phyloP scores from a whole-genome alignment of 2,329 filamentous ascomycete genomes.

The Cytospora schulzeri region DNA sequence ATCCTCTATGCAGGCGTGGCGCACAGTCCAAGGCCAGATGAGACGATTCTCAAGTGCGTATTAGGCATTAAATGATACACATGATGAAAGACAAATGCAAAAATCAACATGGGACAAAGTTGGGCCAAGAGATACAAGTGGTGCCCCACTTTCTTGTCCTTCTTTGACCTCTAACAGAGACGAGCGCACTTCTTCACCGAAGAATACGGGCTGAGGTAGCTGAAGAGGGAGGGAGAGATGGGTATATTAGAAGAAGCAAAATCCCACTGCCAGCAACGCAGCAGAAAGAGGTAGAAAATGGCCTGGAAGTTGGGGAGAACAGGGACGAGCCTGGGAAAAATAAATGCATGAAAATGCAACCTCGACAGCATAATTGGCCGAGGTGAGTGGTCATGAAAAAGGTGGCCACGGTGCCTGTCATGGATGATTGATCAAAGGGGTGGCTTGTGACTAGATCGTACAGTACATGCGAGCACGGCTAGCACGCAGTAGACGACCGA shows the following conservation, averaged over 20 bases:
- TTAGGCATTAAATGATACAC: conserved; percentile 22
- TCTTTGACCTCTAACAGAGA: conserved; percentile 15
- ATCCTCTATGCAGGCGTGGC: conserved; percentile 3
- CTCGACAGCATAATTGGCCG: conserved; percentile 21
- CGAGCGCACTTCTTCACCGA: conserved; percentile 19
- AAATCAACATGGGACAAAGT: conserved; percentile 12
- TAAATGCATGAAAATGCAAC: conserved; percentile 16
- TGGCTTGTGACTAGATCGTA: conserved; percentile 22
- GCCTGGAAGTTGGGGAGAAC: conserved; percentile 12
- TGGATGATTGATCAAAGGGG: conserved; percentile 24
- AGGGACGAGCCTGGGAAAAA: conserved; percentile 24
- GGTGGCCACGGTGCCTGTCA: conserved; percentile 24
- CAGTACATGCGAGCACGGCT: conserved; percentile 16
- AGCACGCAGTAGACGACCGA: conserved; percentile 18
- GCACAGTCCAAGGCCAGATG: conserved; percentile 6
- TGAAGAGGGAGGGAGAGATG: conserved; percentile 10
- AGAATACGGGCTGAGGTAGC: conserved; percentile 2
- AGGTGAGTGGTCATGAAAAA: conserved; percentile 16
- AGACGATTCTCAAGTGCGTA: conserved; percentile 7
- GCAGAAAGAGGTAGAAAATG: conserved; percentile 12
- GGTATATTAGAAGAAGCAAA: conserved; percentile 3
- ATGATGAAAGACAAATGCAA: conserved; percentile 18
- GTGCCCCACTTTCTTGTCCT: conserved; percentile 3
- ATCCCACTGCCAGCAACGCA: conserved; percentile 17
- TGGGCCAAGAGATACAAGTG: conserved; percentile 13